A percentile compares a stretch with the other conserved stretches of the same genome.
Evolutionary conservation across 805 yeast genomes (phyloP).

Genomic region (Lachancea meyersii): DNA sequence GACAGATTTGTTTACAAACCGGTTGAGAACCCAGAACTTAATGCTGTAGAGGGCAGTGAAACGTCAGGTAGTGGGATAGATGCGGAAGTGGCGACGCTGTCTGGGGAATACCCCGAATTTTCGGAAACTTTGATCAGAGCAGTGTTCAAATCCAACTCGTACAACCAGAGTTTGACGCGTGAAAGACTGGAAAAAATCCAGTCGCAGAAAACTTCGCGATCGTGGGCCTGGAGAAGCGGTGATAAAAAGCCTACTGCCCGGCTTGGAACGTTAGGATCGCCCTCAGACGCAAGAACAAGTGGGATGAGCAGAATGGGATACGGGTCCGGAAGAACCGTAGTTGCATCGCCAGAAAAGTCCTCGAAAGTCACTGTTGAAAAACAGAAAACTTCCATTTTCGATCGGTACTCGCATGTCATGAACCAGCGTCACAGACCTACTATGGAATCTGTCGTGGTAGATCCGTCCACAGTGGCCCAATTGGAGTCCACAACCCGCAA

Average conservation of each 20-base stretch:
- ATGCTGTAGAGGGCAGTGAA: background rate
- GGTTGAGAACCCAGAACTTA: conserved; percentile 2
- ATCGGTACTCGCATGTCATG: conserved; percentile 32
- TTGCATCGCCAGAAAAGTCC: conserved; percentile 16
- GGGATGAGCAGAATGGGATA: background rate
- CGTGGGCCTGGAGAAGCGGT: conserved; percentile 14
- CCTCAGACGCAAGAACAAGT: conserved; percentile 3
- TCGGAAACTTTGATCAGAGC: conserved; percentile 34
- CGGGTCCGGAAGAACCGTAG: background rate
- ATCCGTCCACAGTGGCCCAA: conserved; percentile 9
- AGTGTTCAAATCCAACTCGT: conserved; percentile 35
- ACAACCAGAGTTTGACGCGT: conserved; percentile 32
- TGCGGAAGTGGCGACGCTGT: conserved; percentile 10
- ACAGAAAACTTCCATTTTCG: conserved; percentile 34
- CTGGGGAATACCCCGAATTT: conserved; percentile 30
- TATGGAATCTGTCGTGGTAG: conserved; percentile 14
- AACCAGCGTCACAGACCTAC: conserved; percentile 16
- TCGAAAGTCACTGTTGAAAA: conserved; percentile 36
- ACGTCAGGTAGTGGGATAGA: background rate
- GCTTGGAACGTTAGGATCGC: conserved; percentile 9
- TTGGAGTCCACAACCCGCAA: conserved; percentile 19
- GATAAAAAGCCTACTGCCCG: conserved; percentile 25
- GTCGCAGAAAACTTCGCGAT: conserved; percentile 10
- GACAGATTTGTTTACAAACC: conserved; percentile 41
- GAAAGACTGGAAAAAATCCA: conserved; percentile 27